A percentile compares a stretch with the other conserved stretches of the same genome.
These are phyloP conservation scores for Cyberlindnera mycetangii DNA, from an alignment of 805 yeast species.

Conservation along the genomic window DNA sequence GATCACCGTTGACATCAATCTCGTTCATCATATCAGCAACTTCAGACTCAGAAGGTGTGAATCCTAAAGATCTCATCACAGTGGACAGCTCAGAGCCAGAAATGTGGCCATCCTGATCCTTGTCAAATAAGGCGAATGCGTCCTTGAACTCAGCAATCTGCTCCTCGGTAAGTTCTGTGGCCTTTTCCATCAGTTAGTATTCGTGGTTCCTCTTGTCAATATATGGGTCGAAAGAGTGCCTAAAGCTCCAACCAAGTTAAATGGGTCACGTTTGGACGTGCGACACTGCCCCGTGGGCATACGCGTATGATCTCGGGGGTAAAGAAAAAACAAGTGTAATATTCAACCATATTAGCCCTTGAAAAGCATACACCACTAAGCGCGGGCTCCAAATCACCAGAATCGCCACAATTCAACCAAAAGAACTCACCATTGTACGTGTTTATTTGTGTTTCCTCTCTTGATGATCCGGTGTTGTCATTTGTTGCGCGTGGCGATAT, in stretches of 20 bases:
- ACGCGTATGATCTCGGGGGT: background rate
- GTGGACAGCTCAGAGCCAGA: constrained; percentile 95
- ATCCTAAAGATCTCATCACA: constrained; percentile 98
- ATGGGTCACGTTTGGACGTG: background rate
- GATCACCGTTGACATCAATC: constrained; percentile 94
- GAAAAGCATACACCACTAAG: too few relatives aligned
- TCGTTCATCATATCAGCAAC: constrained; percentile 96
- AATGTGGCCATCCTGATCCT: constrained; percentile 95
- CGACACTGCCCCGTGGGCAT: background rate
- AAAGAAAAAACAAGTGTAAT: too few relatives aligned
- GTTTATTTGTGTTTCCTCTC: background rate
- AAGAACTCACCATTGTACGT: constrained; percentile 2
- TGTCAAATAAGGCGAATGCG: constrained; percentile 95
- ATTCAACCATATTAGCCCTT: too few relatives aligned
- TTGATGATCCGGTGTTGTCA: constrained; percentile 2
- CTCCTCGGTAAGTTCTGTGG: constrained; percentile 85
- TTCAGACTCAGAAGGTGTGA: constrained; percentile 94
- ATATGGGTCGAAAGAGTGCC: too few relatives aligned
- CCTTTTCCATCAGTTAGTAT: constrained; percentile 18
- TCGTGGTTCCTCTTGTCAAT: too few relatives aligned
- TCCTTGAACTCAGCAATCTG: constrained; percentile 97
- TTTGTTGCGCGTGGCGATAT: constrained; percentile 5
- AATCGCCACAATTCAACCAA: background rate
- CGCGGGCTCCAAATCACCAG: too few relatives aligned
- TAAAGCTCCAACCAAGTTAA: too few relatives aligned